Conservation (phyloP, 495 filamentous ascomycete genomes). For the Poronia punctata region DNA sequence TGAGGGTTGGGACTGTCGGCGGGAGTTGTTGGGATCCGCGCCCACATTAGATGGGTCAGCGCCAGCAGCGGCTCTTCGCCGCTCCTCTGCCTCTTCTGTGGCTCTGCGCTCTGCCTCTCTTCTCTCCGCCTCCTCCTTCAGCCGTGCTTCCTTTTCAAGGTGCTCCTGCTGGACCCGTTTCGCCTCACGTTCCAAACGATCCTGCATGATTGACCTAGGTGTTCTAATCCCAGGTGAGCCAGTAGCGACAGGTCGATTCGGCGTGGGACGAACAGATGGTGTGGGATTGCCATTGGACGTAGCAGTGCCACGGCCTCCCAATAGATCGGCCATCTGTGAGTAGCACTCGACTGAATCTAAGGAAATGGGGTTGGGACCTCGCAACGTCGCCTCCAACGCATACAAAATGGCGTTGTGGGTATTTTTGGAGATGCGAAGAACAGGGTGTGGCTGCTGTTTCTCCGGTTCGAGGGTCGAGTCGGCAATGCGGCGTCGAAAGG, state of each 20-base stretch:
- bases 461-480: slow-evolving; percentile 13
- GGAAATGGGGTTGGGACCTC: slow-evolving; percentile 76
- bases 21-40: slow-evolving; percentile 26
- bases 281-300: slow-evolving; percentile 43
- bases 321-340: slow-evolving; percentile 87
- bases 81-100: slow-evolving; percentile 49
- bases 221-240: slow-evolving; percentile 48
- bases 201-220: slow-evolving; percentile 71
- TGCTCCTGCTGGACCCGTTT: slow-evolving; percentile 41
- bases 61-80: slow-evolving; percentile 53
- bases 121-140: slow-evolving; percentile 46
- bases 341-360: slow-evolving; percentile 81
- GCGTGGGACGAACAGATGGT: slow-evolving; percentile 34
- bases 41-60: slow-evolving; percentile 37
- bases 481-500: slow-evolving; percentile 16
- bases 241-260: slow-evolving; percentile 36
- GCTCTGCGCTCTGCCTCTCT: slow-evolving; percentile 43
- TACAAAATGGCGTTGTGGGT: slow-evolving; percentile 69
- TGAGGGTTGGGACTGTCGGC: slow-evolving; percentile 20
- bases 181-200: slow-evolving; percentile 61
- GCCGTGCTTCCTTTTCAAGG: slow-evolving; percentile 48
- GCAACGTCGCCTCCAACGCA: slow-evolving; percentile 84
- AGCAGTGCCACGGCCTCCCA: slow-evolving; percentile 45
- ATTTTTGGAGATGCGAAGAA: slow-evolving; percentile 38
- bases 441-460: slow-evolving; percentile 26